Evolutionary conservation across 2,329 filamentous ascomycete genomes (phyloP).

Genomic region (Colletotrichum chrysophilum): DNA sequence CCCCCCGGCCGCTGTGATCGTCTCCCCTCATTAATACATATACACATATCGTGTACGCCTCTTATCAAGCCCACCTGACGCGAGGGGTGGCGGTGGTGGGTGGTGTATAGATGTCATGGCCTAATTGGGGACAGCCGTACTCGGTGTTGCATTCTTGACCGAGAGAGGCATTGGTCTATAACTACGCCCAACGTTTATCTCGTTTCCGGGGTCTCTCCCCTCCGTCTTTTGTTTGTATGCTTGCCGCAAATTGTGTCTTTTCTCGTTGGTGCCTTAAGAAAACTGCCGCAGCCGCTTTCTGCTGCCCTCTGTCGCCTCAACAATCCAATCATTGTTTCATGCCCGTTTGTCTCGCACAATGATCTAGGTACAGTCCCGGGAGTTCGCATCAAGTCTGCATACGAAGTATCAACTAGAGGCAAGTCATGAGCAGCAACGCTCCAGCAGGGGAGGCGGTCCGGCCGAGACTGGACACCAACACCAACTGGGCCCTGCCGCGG

Average conservation of each 20-base stretch:
- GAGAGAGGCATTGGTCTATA: not conserved
- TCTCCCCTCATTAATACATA: not conserved
- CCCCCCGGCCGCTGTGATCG: not conserved
- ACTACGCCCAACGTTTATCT: not conserved
- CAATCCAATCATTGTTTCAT: not conserved
- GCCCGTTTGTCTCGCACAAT: constrained; percentile 3
- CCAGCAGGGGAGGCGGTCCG: not conserved
- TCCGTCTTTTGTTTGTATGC: not conserved
- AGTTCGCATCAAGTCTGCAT: not conserved
- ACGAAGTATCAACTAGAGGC: not conserved
- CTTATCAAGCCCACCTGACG: constrained; percentile 7
- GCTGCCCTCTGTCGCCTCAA: not conserved
- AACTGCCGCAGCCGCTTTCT: not conserved
- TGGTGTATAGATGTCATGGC: not conserved
- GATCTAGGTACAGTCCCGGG: not conserved
- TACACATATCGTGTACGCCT: not conserved
- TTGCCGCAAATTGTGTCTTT: not conserved
- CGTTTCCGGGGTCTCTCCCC: not conserved
- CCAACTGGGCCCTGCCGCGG: not conserved
- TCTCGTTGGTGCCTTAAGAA: not conserved
- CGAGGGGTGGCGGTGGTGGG: not conserved
- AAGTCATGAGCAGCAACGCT: not conserved
- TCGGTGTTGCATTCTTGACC: not conserved
- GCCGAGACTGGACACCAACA: not conserved
- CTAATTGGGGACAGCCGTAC: not conserved